Evolutionary conservation across 306 rosid genomes (phyloP), one percentile per base, ranked within the genome.

Genomic region (Prunus kanzakura): DNA sequence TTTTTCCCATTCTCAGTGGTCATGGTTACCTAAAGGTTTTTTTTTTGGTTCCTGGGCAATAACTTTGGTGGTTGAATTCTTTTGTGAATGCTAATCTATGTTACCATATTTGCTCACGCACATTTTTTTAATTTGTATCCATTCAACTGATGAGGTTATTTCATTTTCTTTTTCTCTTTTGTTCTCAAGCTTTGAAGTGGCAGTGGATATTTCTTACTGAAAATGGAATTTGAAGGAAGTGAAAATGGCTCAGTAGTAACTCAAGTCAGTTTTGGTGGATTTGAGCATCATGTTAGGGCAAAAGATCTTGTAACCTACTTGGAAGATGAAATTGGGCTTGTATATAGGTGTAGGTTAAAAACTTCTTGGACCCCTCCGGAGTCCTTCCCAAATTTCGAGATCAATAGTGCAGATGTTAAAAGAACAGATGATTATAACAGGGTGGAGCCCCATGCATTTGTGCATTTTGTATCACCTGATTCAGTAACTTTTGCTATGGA

Each of bases 371-470:
- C 98, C 57, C 95, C 96, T 63, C 88, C 79, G 1, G 93, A 93
- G 52, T 86, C 96, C 2, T 85, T 82, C 75, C 98, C 95, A 55
- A 83, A 81, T 61, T 93, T 93, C 74, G 74, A 78, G 41, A 38
- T 77, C 35, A 16, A 87, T 57, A 64, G 75, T 16, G 54, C 74
- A 25, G 15, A 54, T 27, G 72, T 81, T 20, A 52, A 12, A 55
- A 78, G 12, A 64, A 71, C 80, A 1, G 88, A 85, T 73, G 87
- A 82, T 13, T 80, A 78, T 71, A 65, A n/a, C 63, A 84, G 71
- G 82, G 96, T 90, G 79, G 80, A 78, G 75, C 96, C 96, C 43
- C 98, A 91, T 76, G 98, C 93, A 55, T 93, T 93, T 84, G 96
- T 93, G 68, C 98, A 93, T 85, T 93, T 93, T 84, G 87, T 80